Evolutionary conservation across 805 yeast species (phyloP).

Genomic region (Allodekkera sacchari): DNA sequence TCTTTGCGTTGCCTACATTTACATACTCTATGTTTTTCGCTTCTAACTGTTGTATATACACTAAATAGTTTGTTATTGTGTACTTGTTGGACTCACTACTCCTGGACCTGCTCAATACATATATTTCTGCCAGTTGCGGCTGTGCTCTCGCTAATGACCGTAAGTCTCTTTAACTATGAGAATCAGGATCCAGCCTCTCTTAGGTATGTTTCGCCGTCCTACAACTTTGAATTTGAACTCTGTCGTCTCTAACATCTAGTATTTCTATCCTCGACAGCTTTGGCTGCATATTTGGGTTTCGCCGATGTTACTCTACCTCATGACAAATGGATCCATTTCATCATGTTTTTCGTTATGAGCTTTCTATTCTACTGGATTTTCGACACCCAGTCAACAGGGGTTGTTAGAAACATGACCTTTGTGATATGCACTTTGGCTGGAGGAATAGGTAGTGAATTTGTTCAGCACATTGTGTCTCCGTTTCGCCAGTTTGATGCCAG

Average conservation of each 20-base stretch:
- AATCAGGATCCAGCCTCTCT: conserved; percentile 5
- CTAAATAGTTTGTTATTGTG: no score
- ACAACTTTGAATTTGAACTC: background rate
- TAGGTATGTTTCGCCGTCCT: conserved; percentile 3
- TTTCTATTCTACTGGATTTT: conserved; percentile 38
- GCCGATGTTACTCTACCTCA: conserved; percentile 36
- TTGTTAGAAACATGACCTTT: conserved; percentile 27
- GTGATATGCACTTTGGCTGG: conserved; percentile 35
- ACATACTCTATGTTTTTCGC: no score
- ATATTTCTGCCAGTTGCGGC: no score
- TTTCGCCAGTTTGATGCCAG: conserved; percentile 33
- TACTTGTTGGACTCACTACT: no score
- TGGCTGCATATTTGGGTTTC: conserved; percentile 38
- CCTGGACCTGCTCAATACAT: no score
- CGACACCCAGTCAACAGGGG: conserved; percentile 27
- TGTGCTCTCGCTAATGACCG: no score
- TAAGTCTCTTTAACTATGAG: no score
- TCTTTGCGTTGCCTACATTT: no score
- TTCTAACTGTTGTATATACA: no score
- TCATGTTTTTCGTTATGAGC: conserved; percentile 36
- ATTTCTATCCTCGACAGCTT: conserved; percentile 10
- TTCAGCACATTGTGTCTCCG: conserved; percentile 37
- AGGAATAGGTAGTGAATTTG: conserved; percentile 39
- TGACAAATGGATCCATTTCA: conserved; percentile 42
- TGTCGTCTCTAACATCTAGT: no score